These are phyloP conservation scores for Myriosclerotinia curreyana DNA, from an alignment of 2,329 filamentous ascomycete genomes.

Conservation along the genomic window DNA sequence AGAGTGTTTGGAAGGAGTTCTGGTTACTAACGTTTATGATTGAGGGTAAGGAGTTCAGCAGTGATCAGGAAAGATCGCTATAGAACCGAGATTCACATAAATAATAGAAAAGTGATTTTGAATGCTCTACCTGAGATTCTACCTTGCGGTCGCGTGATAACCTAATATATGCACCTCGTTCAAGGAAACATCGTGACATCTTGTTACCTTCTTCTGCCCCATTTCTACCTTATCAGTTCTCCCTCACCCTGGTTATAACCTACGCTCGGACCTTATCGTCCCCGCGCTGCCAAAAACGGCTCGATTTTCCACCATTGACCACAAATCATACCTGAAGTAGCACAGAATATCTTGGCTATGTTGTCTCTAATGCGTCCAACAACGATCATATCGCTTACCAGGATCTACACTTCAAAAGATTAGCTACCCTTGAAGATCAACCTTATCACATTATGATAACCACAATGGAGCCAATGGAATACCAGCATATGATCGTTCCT, in stretches of 20 bases:
- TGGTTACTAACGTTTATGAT: background rate
- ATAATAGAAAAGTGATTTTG: background rate
- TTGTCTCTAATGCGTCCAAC: too few species aligned
- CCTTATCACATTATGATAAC: constrained; percentile 20
- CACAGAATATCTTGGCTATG: background rate
- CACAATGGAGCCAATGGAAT: background rate
- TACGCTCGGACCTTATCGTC: constrained; percentile 1
- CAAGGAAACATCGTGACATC: too few species aligned
- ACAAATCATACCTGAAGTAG: too few species aligned
- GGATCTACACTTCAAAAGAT: background rate
- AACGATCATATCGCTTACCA: background rate
- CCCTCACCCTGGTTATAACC: too few species aligned
- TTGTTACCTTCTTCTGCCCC: too few species aligned
- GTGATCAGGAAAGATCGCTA: too few species aligned
- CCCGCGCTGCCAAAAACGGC: constrained; percentile 13
- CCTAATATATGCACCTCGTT: accelerated
- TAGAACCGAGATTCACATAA: background rate
- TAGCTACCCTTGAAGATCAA: constrained; percentile 5
- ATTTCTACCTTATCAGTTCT: too few species aligned
- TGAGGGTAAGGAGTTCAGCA: background rate
- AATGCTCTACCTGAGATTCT: too few species aligned
- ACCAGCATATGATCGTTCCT: background rate
- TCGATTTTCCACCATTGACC: constrained; percentile 11
- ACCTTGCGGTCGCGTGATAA: background rate
- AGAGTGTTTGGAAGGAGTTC: background rate